A percentile compares a stretch with the other conserved stretches of the same genome.
phyloP scores from a whole-genome alignment of 2,329 filamentous ascomycete species.

The Trichoderma sp. region DNA sequence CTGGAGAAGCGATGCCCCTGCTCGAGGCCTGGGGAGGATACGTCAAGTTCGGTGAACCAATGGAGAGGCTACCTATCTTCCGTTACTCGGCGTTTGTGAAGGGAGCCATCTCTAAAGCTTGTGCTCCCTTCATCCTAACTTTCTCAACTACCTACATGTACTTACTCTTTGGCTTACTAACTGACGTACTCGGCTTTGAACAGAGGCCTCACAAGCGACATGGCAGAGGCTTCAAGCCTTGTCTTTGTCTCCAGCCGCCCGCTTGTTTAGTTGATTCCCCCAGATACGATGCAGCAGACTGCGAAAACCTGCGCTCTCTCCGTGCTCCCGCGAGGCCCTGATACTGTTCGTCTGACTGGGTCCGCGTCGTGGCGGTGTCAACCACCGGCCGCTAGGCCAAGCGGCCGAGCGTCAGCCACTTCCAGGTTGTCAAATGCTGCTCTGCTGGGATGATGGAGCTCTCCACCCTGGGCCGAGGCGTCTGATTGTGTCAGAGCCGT shows the following conservation, averaged over 20 bases:
- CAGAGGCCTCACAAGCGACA: too few relatives aligned
- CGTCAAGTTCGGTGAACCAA: background rate
- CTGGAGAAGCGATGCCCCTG: slow-evolving; percentile 13
- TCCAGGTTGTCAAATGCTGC: background rate
- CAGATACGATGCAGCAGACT: too few relatives aligned
- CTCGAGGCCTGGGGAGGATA: background rate
- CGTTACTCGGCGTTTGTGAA: background rate
- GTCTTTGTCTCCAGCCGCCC: too few relatives aligned
- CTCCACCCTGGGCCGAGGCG: slow-evolving; percentile 11
- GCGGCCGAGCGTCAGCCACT: slow-evolving; percentile 14
- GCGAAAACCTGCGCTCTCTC: background rate
- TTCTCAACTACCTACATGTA: background rate
- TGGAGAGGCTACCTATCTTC: background rate
- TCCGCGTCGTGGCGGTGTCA: slow-evolving; percentile 13
- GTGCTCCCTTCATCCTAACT: background rate
- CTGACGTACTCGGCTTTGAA: too few relatives aligned
- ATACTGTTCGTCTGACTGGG: slow-evolving; percentile 9
- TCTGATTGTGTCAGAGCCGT: background rate
- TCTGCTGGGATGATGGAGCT: background rate
- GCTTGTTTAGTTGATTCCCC: too few relatives aligned
- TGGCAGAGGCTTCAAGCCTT: too few relatives aligned
- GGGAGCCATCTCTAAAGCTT: background rate
- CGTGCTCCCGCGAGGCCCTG: background rate
- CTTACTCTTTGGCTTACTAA: too few relatives aligned
- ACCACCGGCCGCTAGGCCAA: background rate